Percentiles rank a stretch among this genome's conserved stretches.
Conservation (phyloP, 2,329 filamentous ascomycete species). For the Didymella pinodella region DNA sequence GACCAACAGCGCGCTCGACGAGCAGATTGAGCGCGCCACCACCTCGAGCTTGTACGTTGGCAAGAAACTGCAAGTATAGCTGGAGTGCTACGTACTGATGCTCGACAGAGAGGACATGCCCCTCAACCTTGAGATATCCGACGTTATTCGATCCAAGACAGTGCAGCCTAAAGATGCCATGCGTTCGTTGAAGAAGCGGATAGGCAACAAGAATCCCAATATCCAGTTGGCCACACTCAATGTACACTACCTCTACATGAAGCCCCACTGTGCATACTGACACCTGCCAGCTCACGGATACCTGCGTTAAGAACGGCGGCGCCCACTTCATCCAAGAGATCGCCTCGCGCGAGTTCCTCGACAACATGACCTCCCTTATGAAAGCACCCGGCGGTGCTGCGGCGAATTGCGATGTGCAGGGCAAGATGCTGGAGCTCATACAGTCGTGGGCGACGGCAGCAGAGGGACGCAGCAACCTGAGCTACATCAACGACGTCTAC, state of each 20-base stretch:
- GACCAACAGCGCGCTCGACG: conserved; percentile 88
- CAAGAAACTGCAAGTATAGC: neutral
- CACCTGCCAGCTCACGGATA: conserved; percentile 79
- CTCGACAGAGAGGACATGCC: conserved; percentile 85
- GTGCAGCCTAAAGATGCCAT: conserved; percentile 98
- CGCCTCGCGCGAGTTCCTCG: conserved; percentile 97
- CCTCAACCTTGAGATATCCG: conserved; percentile 96
- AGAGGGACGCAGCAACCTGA: conserved; percentile 81
- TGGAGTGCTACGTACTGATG: conserved; percentile 20
- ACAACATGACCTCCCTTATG: conserved; percentile 89
- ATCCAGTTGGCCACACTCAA: conserved; percentile 94
- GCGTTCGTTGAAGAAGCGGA: conserved; percentile 90
- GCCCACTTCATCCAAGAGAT: conserved; percentile 95
- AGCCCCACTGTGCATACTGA: conserved; percentile 18
- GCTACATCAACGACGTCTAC: conserved; percentile 90
- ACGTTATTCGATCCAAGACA: conserved; percentile 95
- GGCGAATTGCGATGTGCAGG: conserved; percentile 83
- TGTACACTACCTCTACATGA: conserved; percentile 57
- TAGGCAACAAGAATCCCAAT: conserved; percentile 98
- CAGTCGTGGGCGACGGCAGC: conserved; percentile 93
- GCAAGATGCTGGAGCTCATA: conserved; percentile 90
- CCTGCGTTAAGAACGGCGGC: conserved; percentile 98
- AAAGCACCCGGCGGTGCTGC: conserved; percentile 77
- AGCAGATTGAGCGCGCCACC: conserved; percentile 95
- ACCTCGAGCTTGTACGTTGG: conserved; percentile 81